Percentiles rank a stretch among this genome's conserved stretches.
These are phyloP conservation scores for Leucogyrophana mollusca DNA, from an alignment of 768 basidiomycete species.

Conservation along the genomic window DNA sequence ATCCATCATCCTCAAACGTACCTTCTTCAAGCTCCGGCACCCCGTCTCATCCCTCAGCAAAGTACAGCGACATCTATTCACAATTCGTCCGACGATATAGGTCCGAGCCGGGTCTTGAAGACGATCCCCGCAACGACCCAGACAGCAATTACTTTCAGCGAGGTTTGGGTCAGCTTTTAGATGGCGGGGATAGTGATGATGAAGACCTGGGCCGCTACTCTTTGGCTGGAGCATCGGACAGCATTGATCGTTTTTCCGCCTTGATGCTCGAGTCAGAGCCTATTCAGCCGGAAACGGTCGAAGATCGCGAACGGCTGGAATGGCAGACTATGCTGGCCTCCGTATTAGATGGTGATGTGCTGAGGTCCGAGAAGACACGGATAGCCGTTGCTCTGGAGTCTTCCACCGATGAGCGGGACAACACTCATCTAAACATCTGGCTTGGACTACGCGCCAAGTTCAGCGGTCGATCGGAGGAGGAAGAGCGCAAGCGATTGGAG, in stretches of 20 bases:
- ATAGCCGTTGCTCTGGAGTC: slow-evolving; percentile 79
- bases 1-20: slow-evolving; percentile 21
- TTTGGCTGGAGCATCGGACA: slow-evolving; percentile 42
- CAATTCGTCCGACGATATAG: slow-evolving; percentile 80
- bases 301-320: slow-evolving; percentile 82
- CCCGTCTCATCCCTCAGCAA: slow-evolving; percentile 28
- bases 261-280: slow-evolving; percentile 61
- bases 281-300: slow-evolving; percentile 63
- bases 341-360: slow-evolving; percentile 90
- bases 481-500: slow-evolving; percentile 79
- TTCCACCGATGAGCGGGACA: slow-evolving; percentile 66
- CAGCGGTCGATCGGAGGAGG: slow-evolving; percentile 73
- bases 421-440: slow-evolving; percentile 76
- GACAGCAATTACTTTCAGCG: slow-evolving; percentile 80
- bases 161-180: slow-evolving; percentile 65
- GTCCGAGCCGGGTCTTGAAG: slow-evolving; percentile 57
- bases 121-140: slow-evolving; percentile 77
- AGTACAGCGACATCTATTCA: slow-evolving; percentile 66
- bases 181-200: slow-evolving; percentile 74
- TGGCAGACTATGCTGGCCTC: slow-evolving; percentile 97
- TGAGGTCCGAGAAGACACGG: slow-evolving; percentile 92
- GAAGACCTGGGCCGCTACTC: slow-evolving; percentile 54
- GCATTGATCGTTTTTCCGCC: slow-evolving; percentile 49
- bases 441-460: slow-evolving; percentile 86
- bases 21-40: slow-evolving; percentile 28